Evolutionary conservation across 75 land plant genomes (phyloP), one percentile per base, ranked within the genome.

Genomic region (Selaginella moellendorffii): DNA sequence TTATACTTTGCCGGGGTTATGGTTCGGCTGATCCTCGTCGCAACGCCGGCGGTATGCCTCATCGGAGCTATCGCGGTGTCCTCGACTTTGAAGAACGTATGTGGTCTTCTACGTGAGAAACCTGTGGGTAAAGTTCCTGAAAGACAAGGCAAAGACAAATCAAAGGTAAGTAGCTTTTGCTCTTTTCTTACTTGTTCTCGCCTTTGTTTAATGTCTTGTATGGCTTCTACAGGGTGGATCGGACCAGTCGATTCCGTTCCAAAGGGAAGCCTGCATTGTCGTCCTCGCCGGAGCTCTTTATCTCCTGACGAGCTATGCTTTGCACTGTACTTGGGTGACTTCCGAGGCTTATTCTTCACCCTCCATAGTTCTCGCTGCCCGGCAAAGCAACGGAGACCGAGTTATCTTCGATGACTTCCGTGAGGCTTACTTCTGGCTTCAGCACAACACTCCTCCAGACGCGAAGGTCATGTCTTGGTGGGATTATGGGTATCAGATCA

Each of bases 401-500:
- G 91, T 95, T 42, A 95, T 95, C 24, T 95, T 95, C 80, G 99
- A 95, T 84, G 99, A 95, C 58, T 95, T 90, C 58, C 85, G 99
- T 54, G 99, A 95, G 63, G 97, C 99, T 28, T 95, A 95, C 74
- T 95, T 76, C 53, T 95, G 99, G 99, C 83, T 95, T 56, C 85
- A 82, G 21, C 85, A 95, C 56, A 95, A 95, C 78, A 95, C 99
- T 68, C 88, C 99, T 63, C 75, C 68, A 18, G 99, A 95, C 84
- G 99, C 99, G 28, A 95, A 95, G 71, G 76, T 95, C 19, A 89
- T 89, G 96, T 95, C 99, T 2, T 95, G 99, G 99, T 95, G 99
- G 99, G 99, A 95, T 59, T 95, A 95, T 78, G 99, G 99, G 12
- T 95, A 95, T 69, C 99, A 95, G 65, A 95, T 95, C 54, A 89